These are phyloP conservation scores for Emergomyces pasteurianus DNA, from an alignment of 2,329 filamentous ascomycete genomes.

Conservation along the genomic window DNA sequence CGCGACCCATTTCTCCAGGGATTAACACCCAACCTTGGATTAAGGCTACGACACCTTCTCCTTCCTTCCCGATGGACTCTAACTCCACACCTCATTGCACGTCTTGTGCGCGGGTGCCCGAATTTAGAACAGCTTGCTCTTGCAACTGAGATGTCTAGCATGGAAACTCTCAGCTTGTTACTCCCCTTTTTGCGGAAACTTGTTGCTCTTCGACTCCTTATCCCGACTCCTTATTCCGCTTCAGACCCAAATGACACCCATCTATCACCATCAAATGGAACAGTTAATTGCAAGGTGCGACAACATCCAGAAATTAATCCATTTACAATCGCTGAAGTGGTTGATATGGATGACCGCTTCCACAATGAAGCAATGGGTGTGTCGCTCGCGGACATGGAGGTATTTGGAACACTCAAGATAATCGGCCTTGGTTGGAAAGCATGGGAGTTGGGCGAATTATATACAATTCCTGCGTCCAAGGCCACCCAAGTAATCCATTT, in stretches of 20 bases:
- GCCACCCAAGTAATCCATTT: background rate
- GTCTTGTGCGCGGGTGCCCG: conserved; percentile 43
- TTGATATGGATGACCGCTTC: conserved; percentile 26
- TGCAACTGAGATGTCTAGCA: conserved; percentile 31
- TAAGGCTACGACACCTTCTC: conserved; percentile 44
- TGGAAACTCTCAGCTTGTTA: conserved; percentile 28
- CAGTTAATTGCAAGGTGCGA: background rate
- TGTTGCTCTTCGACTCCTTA: conserved; percentile 29
- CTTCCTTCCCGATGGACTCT: conserved; percentile 46
- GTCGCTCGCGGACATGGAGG: conserved; percentile 21
- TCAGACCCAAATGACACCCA: background rate
- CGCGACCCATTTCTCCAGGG: conserved; percentile 39
- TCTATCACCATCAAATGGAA: background rate
- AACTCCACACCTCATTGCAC: conserved; percentile 35
- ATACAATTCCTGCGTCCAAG: conserved; percentile 18
- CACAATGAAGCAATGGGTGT: conserved; percentile 21
- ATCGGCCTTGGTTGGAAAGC: conserved; percentile 29
- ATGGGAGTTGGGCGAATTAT: conserved; percentile 27
- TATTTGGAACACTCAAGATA: conserved; percentile 23
- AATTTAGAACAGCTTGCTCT: conserved; percentile 48
- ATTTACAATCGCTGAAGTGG: conserved; percentile 21
- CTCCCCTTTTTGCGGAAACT: conserved; percentile 31
- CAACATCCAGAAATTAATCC: conserved; percentile 1
- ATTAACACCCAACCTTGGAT: conserved; percentile 40
- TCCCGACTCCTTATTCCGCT: conserved; percentile 17